phyloP scores from a whole-genome alignment of 345 rosid species.

The Eucalyptus sp. region DNA sequence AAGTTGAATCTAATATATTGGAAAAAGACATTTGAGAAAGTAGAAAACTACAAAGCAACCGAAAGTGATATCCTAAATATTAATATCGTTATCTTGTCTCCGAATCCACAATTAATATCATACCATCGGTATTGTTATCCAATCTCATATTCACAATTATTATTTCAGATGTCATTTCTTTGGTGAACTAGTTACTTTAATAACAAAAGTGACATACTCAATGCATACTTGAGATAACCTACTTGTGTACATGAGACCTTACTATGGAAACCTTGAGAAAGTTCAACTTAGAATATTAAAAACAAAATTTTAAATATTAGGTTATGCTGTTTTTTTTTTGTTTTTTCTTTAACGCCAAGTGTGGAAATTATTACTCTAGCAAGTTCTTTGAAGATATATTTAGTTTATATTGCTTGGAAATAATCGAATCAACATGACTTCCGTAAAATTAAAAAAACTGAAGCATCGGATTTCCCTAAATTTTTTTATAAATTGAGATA shows the following conservation, averaged over 20 bases:
- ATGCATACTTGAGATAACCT: background rate
- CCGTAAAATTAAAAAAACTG: background rate
- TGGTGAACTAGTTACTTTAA: background rate
- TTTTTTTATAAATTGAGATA: background rate
- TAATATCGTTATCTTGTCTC: too few relatives aligned
- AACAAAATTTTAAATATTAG: background rate
- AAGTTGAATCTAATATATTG: background rate
- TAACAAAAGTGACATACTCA: background rate
- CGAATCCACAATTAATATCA: background rate
- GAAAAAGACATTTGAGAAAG: background rate
- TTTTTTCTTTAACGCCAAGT: background rate
- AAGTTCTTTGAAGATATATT: background rate
- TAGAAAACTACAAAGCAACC: background rate
- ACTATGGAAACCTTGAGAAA: background rate
- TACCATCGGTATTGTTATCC: rapidly evolving
- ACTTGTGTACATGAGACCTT: background rate
- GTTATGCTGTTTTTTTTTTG: background rate
- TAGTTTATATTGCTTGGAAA: background rate
- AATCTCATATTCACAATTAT: too few relatives aligned
- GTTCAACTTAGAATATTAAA: background rate
- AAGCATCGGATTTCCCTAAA: background rate
- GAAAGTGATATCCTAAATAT: background rate
- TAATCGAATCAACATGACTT: background rate
- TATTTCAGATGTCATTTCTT: too few relatives aligned
- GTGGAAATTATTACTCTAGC: background rate